Evolutionary conservation across 257 asterid genomes (phyloP), one percentile per base, ranked within the genome.

Genomic region (Przewalskia tangutica): DNA sequence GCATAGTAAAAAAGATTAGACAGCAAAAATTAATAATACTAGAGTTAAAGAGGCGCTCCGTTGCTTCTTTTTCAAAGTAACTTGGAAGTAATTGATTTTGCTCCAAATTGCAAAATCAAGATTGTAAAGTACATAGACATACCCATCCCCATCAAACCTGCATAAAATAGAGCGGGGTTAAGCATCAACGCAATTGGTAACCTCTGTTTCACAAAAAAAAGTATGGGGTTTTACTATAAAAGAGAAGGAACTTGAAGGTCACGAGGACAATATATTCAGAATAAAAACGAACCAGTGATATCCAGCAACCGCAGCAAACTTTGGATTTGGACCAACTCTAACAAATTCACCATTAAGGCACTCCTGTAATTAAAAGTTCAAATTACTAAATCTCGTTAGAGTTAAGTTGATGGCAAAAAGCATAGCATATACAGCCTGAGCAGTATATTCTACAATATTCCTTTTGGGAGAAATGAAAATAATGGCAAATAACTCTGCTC

Each of bases 61-160:
- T 8, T 40, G 77, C 79, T 73, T 73, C 60, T 23, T 7, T 27
- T 73, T 48, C 60, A 73, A 73, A 23, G 79, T 7, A 73, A 48
- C 58, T 13, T 6, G 44, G 64, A 86, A 67, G 60, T 63, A 84
- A 82, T 82, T 51, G 71, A 76, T 78, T 83, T 42, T 63, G 64
- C 62, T 86, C 86, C 71, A 77, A 77, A 82, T 46, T 66, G 77
- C 82, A 54, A 73, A 84, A 79, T 18, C 73, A 82, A 32, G 84
- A 85, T 65, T 62, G 68, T 44, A 65, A 84, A 86, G 73, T 42
- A 88, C 97, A 53, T 85, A 95, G 38, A 88, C 97, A 53, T 85
- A 95, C 99, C 99, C 99, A 89, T 95, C 99, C 86, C 99, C 99
- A 81, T 95, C 99, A 82, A 95, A 95, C 99, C 99, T 94, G 97